Evolutionary conservation across 2,329 filamentous ascomycete genomes (phyloP).

Genomic region (Colletotrichum sp.): DNA sequence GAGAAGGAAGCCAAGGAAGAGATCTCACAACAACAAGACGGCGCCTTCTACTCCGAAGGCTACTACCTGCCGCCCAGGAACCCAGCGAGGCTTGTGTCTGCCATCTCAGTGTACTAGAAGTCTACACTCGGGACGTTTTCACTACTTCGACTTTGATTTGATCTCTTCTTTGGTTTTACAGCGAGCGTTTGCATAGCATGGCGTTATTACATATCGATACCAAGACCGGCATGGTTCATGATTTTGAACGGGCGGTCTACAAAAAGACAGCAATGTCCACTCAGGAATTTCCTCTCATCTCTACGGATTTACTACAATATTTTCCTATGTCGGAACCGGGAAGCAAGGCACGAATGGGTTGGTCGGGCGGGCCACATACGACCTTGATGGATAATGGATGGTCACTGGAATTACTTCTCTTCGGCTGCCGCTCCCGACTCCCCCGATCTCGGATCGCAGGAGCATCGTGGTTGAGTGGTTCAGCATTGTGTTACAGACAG

Average conservation of each 20-base stretch:
- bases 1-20: constrained; percentile 57
- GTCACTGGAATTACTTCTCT: constrained; percentile 5
- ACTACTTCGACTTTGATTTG: constrained; percentile 20
- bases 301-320: neutral
- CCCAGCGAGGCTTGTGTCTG: constrained; percentile 54
- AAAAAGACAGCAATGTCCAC: constrained; percentile 19
- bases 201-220: constrained; percentile 32
- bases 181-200: constrained; percentile 29
- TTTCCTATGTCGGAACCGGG: neutral
- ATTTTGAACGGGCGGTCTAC: constrained; percentile 1
- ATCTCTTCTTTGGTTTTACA: constrained; percentile 17
- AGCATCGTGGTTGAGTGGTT: constrained; percentile 16
- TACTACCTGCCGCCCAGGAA: constrained; percentile 60
- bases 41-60: constrained; percentile 54
- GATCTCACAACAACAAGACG: constrained; percentile 39
- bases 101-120: constrained; percentile 62
- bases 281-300: constrained; percentile 10
- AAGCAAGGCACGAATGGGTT: constrained; percentile 2
- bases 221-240: constrained; percentile 20
- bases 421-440: constrained; percentile 20
- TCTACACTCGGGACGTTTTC: neutral
- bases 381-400: constrained; percentile 19
- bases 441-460: neutral
- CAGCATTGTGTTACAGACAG: constrained; percentile 22
- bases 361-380: neutral